Conservation (phyloP, 176 grass and related monocot genomes). For the Panicum miliaceum region DNA sequence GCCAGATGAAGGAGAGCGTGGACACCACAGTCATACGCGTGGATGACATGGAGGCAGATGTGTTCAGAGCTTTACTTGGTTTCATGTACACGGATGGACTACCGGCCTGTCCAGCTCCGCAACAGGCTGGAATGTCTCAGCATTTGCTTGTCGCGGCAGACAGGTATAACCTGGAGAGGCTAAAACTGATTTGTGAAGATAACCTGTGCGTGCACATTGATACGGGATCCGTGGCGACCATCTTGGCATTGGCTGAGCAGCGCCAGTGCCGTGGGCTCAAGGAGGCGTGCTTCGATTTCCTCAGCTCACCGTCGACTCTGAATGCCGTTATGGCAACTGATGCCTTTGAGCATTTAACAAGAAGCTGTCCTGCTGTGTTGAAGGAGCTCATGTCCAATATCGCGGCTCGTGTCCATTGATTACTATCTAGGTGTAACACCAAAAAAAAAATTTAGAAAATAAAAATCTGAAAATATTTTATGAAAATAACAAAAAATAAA, state of each 20-base stretch:
- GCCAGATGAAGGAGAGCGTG: neutral
- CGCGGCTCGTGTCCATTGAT: no score
- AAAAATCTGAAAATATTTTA: no score
- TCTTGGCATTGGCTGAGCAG: neutral
- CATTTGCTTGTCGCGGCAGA: conserved; percentile 5
- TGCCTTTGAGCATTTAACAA: neutral
- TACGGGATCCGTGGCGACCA: neutral
- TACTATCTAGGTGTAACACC: no score
- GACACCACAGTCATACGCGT: neutral
- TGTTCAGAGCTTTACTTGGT: neutral
- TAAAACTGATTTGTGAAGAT: neutral
- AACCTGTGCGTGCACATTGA: neutral
- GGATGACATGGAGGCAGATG: neutral
- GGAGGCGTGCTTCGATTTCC: neutral
- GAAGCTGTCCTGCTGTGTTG: neutral
- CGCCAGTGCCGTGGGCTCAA: neutral
- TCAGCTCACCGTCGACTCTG: neutral
- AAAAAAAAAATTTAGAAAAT: no score
- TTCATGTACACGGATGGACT: neutral
- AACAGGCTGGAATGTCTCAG: neutral
- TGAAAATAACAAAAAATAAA: no score
- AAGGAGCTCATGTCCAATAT: neutral
- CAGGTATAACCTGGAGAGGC: neutral
- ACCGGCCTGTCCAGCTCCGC: neutral
- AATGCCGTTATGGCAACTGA: neutral